Evolutionary conservation across 2,329 filamentous ascomycete genomes (phyloP), one percentile per base, ranked within the genome.

Genomic region (Talaromyces albobiverticillius): DNA sequence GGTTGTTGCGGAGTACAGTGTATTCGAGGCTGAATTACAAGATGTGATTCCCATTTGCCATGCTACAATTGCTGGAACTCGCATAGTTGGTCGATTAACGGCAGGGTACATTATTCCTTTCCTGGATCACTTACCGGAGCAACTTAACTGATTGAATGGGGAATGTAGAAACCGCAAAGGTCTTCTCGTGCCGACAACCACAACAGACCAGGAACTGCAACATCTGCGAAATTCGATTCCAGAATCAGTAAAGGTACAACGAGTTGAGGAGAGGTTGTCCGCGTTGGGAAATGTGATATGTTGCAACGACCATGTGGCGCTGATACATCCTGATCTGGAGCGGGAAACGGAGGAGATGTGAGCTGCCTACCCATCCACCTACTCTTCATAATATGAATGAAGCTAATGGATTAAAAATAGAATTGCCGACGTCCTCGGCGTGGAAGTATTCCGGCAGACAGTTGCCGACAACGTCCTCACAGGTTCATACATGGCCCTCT

Each of bases 251-350:
- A 91, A 92, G 76, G 95, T 99, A 67, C 92, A 96, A 78, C 86
- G 94, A 62, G 96, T 99, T 78, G 94, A 99, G 79, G 94, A 99
- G 81, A 86, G 94, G 40, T 82, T 99, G 60, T 96, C 91, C 16
- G 94, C 94, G 4, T 84, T 99, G 23, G 94, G 94, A 58, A 99
- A 99, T 71, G 94, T 97, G 59, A 96, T 99, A 67, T 95, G 91
- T 67, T 85, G 85, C 67, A 97, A 97, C 75, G 94, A 99, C 76
- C 92, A 96, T 75, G 94, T 97, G 62, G 94, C 94, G 50, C 86
- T 99, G 42, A 86, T 97, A 58, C 94, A 99, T 72, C 94, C 94
- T 10, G 94, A 99, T 69, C 81, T 99, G 57, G 94, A 97, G 81
- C 88, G 93, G 59, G 94, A 99, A 79, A 96, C 92, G 14, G 94